Evolutionary conservation across 177 flowering plant species (phyloP).

Genomic region (Telopea speciosissima): DNA sequence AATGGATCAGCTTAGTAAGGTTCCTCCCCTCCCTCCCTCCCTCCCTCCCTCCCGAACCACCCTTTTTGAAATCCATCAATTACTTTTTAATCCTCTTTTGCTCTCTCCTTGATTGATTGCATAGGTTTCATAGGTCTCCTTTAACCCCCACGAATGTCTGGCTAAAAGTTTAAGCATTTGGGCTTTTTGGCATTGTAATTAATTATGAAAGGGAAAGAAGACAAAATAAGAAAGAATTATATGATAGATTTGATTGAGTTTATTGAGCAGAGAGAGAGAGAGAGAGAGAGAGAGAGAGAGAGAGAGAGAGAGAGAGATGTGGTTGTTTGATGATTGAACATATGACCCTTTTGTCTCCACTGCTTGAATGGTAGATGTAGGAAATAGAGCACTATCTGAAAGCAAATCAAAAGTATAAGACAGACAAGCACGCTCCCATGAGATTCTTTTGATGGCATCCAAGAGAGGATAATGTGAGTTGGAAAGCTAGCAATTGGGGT

Average conservation of each 20-base stretch:
- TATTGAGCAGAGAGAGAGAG: no score
- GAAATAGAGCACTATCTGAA: no score
- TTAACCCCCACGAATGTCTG: background rate
- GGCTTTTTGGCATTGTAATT: background rate
- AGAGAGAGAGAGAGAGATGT: constrained; percentile 1
- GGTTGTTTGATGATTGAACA: constrained; percentile 35
- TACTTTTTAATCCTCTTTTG: no score
- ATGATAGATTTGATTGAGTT: background rate
- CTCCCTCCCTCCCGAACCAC: no score
- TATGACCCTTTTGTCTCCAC: constrained; percentile 21
- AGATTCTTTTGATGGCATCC: no score
- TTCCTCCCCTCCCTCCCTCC: no score
- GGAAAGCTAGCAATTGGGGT: constrained; percentile 5
- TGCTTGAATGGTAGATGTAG: no score
- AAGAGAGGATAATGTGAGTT: background rate
- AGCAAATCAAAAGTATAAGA: constrained; percentile 10
- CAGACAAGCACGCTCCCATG: constrained; percentile 4
- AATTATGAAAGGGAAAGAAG: background rate
- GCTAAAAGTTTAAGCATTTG: background rate
- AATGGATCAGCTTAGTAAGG: no score
- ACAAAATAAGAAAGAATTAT: background rate
- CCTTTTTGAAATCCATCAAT: no score
- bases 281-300: background rate
- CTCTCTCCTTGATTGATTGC: background rate
- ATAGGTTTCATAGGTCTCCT: background rate